Conservation (phyloP, 2,329 filamentous ascomycete genomes). For the Nothomitra cinnamomea region DNA sequence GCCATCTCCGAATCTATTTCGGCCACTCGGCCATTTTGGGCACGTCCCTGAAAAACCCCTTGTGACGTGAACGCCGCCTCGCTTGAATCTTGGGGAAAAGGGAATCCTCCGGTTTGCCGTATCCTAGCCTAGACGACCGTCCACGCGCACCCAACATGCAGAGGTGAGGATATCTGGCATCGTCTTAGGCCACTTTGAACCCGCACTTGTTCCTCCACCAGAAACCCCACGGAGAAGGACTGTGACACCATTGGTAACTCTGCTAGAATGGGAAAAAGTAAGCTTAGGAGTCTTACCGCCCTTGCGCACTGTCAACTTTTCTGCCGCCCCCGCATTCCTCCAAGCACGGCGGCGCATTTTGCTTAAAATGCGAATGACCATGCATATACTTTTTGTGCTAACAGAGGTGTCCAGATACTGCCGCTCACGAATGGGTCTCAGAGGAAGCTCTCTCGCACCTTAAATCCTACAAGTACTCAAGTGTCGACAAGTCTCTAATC, state of each 20-base stretch:
- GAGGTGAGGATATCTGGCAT: background rate
- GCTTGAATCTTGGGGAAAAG: background rate
- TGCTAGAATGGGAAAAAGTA: background rate
- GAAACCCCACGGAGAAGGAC: background rate
- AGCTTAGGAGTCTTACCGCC: background rate
- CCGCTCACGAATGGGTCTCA: slow-evolving; percentile 57
- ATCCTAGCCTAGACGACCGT: background rate
- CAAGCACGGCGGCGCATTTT: background rate
- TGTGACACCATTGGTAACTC: background rate
- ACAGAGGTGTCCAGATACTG: slow-evolving; percentile 30
- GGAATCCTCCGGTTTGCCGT: too few species aligned
- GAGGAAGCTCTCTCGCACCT: slow-evolving; percentile 84
- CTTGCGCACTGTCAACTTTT: background rate
- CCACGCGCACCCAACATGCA: background rate
- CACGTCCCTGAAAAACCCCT: too few species aligned
- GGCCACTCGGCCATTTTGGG: background rate
- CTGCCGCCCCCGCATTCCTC: background rate
- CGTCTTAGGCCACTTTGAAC: background rate
- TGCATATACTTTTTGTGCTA: background rate
- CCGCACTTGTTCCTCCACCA: background rate
- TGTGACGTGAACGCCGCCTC: background rate
- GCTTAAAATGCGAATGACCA: background rate
- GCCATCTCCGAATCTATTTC: background rate
- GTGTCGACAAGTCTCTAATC: slow-evolving; percentile 86
- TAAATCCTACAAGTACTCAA: slow-evolving; percentile 92